Evolutionary conservation across 768 basidiomycete species (phyloP).

Genomic region (Termitomyces sp.): DNA sequence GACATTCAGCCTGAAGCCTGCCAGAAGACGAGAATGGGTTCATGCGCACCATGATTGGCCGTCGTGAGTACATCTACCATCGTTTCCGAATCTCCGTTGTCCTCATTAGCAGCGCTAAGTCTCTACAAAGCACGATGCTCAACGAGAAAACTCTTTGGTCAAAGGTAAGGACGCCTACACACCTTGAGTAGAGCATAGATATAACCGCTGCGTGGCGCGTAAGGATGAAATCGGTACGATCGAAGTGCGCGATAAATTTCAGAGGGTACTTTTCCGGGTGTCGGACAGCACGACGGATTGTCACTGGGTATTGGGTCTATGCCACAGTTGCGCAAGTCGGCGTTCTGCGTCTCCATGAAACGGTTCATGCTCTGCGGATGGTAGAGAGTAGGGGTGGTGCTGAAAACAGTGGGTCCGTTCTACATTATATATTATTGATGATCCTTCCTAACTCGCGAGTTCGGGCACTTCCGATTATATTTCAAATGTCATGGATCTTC

Average conservation of each 20-base stretch:
- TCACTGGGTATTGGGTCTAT: too few species aligned
- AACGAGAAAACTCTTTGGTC: background rate
- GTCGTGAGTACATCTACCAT: background rate
- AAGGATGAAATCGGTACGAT: background rate
- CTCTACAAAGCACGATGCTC: background rate
- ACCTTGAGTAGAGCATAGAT: background rate
- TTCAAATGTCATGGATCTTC: background rate
- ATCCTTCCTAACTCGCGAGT: background rate
- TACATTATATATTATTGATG: background rate
- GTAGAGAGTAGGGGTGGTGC: background rate
- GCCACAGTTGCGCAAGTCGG: background rate
- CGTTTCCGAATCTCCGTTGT: too few species aligned
- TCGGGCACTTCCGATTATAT: background rate
- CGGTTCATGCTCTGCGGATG: background rate
- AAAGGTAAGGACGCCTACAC: background rate
- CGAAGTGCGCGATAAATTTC: background rate
- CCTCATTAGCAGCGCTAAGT: background rate
- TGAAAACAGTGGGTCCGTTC: background rate
- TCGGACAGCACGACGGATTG: too few species aligned
- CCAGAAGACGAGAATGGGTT: background rate
- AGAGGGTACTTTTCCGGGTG: background rate
- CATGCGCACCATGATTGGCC: background rate
- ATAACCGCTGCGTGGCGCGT: background rate
- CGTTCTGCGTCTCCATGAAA: background rate
- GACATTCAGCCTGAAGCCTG: background rate